A percentile compares a stretch with the other conserved stretches of the same genome.
Evolutionary conservation across 345 rosid species (phyloP).

Genomic region (Anastatica hierochuntica): DNA sequence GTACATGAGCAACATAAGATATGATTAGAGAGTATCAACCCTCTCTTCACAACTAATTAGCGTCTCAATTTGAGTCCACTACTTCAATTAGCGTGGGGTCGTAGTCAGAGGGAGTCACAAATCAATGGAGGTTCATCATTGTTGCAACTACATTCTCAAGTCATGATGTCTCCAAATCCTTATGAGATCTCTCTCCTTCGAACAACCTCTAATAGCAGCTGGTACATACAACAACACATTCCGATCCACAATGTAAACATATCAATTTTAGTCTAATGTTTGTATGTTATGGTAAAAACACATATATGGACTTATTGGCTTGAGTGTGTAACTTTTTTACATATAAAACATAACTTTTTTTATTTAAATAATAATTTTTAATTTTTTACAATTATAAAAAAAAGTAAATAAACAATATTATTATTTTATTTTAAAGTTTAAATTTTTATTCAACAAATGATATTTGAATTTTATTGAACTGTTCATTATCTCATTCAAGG

Average conservation of each 20-base stretch:
- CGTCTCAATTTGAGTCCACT: conserved; percentile 30
- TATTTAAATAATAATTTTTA: too few species aligned
- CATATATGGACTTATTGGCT: conserved; percentile 52
- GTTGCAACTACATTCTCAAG: conserved; percentile 98
- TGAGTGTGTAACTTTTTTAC: too few species aligned
- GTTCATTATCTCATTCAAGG: too few species aligned
- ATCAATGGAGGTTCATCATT: conserved; percentile 87
- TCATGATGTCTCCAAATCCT: conserved; percentile 51
- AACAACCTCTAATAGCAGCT: conserved; percentile 86
- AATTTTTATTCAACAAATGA: too few species aligned
- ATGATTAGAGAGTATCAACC: conserved; percentile 13
- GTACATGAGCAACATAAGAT: too few species aligned
- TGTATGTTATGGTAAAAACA: background rate
- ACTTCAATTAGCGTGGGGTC: conserved; percentile 83
- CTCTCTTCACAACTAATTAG: conserved; percentile 6
- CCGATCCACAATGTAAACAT: too few species aligned
- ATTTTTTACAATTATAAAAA: too few species aligned
- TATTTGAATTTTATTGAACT: too few species aligned
- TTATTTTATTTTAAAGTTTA: too few species aligned
- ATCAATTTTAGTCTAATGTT: background rate
- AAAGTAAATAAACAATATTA: too few species aligned
- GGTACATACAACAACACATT: conserved; percentile 58
- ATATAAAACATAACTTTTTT: too few species aligned
- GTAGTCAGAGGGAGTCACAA: conserved; percentile 70
- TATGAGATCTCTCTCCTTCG: conserved; percentile 57